Evolutionary conservation across 805 yeast genomes (phyloP).

Genomic region (Zygotorulaspora sp.): DNA sequence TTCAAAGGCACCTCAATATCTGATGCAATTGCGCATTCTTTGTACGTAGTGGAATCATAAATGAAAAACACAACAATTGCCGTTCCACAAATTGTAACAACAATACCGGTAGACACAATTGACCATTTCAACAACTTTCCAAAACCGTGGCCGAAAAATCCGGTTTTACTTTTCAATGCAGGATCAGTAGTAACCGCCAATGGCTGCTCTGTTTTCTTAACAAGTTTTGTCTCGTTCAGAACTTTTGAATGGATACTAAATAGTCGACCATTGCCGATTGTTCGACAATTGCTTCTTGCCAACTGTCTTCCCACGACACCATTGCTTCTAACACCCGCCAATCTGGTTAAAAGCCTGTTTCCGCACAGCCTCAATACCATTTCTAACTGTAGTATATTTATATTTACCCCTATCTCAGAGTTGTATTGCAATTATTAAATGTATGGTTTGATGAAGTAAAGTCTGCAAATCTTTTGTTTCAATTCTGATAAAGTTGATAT

Average conservation of each 20-base stretch:
- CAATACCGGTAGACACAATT: slow-evolving; percentile 39
- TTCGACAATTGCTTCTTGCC: not conserved
- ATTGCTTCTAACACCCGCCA: not conserved
- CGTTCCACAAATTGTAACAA: slow-evolving; percentile 41
- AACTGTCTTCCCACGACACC: not conserved
- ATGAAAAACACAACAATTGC: slow-evolving; percentile 50
- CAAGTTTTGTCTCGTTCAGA: slow-evolving; percentile 5
- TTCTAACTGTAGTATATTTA: not conserved
- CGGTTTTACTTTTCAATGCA: not conserved
- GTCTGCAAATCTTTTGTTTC: too few relatives aligned
- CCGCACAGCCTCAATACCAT: slow-evolving; percentile 4
- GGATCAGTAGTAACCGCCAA: not conserved
- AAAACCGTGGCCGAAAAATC: slow-evolving; percentile 18
- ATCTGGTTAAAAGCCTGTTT: slow-evolving; percentile 3
- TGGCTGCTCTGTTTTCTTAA: slow-evolving; percentile 2
- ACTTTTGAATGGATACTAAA: slow-evolving; percentile 4
- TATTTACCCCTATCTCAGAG: too few relatives aligned
- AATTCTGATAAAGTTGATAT: too few relatives aligned
- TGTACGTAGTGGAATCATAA: slow-evolving; percentile 65
- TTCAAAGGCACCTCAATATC: slow-evolving; percentile 46
- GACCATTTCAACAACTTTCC: slow-evolving; percentile 36
- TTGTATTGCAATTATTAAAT: too few relatives aligned
- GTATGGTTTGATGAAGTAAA: too few relatives aligned
- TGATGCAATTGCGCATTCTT: slow-evolving; percentile 39
- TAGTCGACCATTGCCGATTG: slow-evolving; percentile 4